Evolutionary conservation across 805 yeast genomes (phyloP).

Genomic region (Candida pseudofarinosa): DNA sequence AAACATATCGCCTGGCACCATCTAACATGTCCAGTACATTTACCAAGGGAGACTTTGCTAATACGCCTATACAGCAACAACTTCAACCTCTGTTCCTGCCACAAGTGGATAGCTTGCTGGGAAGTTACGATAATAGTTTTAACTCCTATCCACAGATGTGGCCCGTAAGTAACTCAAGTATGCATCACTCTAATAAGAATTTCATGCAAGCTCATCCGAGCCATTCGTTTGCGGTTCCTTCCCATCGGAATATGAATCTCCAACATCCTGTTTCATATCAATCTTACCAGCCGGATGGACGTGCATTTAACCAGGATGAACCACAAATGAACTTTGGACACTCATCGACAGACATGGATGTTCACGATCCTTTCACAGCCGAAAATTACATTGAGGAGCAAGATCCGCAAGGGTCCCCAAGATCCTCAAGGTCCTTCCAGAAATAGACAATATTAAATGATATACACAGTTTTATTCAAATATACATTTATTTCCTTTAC

Average conservation of each 20-base stretch:
- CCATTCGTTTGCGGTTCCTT: neutral
- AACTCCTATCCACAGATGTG: neutral
- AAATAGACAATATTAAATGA: too few species aligned
- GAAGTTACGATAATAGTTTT: neutral
- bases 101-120: neutral
- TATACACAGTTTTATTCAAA: too few species aligned
- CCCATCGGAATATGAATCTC: neutral
- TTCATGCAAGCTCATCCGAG: neutral
- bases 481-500: too few species aligned
- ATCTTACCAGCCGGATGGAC: neutral
- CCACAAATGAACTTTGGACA: neutral
- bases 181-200: neutral
- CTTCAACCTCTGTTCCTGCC: neutral
- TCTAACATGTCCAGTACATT: neutral
- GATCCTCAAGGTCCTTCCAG: too few species aligned
- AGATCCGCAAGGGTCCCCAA: too few species aligned
- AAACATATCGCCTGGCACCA: neutral
- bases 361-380: neutral
- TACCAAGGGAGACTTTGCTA: neutral
- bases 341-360: neutral
- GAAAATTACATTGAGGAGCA: too few species aligned
- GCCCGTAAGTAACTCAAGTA: neutral
- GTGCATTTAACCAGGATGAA: neutral
- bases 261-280: neutral
- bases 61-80: neutral